Evolutionary conservation across 2,329 filamentous ascomycete genomes (phyloP), one percentile per base, ranked within the genome.

Genomic region (Neofusicoccum ribis): DNA sequence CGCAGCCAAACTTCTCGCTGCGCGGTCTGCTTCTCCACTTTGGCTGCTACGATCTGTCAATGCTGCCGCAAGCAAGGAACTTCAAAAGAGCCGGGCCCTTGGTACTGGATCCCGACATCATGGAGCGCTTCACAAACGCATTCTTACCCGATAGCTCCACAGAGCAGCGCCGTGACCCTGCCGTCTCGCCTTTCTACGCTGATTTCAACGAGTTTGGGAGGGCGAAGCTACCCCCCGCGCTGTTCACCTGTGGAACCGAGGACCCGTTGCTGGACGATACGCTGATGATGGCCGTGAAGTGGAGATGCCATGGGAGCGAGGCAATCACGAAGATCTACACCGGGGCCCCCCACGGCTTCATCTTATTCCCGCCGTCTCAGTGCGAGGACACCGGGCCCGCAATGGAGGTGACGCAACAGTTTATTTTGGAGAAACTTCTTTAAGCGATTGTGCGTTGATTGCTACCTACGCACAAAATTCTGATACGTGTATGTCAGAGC

Each of bases 311-410:
- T 67, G 84, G 84, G 2, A 80, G 78, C 5, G 82, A 85, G 71
- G 77, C 79, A 0, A 74, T 85, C 2, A 73, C 85, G 2, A 87
- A 83, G 73, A 75, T 86, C 15, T 85, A 81, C 70, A 80, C 80
- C n/a, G 84, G 85, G 0, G 83, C 81, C 8, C 78, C 83, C 17
- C 85, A 87, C 77, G 84, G 80, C 0, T 87, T 85, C 67, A 80
- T 80, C 59, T 73, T 72, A 67, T 81, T 81, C 73, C 73, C 76
- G 9, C 70, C 74, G 0, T 77, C 75, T 0, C 70, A 71, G 31
- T 74, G 70, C 20, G 72, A 75, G 69, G 74, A 71, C 27, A 77
- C 77, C 5, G 73, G 79, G 66, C 73, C 78, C 60, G 77, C 70
- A 14, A 62, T 81, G 66, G 73, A 76, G 62, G 79, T 80, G 67